Evolutionary conservation across 345 rosid species (phyloP).

Genomic region (Brassica incana): DNA sequence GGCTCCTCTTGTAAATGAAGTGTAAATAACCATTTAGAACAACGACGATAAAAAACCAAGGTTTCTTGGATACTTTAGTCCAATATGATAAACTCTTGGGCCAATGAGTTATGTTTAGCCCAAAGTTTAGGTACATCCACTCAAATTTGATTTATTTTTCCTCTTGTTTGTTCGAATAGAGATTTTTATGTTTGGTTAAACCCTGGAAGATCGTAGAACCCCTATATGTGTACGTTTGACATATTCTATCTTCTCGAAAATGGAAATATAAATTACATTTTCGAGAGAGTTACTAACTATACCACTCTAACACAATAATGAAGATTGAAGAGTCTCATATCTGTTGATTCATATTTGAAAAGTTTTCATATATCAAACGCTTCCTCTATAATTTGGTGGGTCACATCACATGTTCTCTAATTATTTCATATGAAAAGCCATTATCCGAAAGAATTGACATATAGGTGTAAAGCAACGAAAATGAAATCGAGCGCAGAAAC

Average conservation of each 20-base stretch:
- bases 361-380: slow-evolving; percentile 10
- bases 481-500: slow-evolving; percentile 23
- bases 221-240: neutral
- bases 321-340: neutral
- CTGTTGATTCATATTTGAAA: neutral
- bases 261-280: neutral
- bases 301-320: neutral
- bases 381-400: slow-evolving; percentile 28
- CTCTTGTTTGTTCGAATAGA: neutral
- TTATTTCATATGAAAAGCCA: slow-evolving; percentile 32
- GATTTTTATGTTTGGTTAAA: neutral
- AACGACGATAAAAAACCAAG: neutral
- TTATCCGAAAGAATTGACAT: slow-evolving; percentile 7
- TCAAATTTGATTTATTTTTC: neutral
- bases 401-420: slow-evolving; percentile 36
- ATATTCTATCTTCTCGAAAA: neutral
- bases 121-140: neutral
- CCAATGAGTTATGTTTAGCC: slow-evolving; percentile 5
- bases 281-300: neutral
- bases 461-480: slow-evolving; percentile 28
- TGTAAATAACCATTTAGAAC: neutral
- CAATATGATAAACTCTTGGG: slow-evolving; percentile 1
- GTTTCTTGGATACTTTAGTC: neutral
- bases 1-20: neutral
- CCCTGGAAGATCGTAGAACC: neutral